Percentiles rank a stretch among this genome's conserved stretches.
Evolutionary conservation across 352 stramenopile species (phyloP).

Genomic region (Pythium sp.): DNA sequence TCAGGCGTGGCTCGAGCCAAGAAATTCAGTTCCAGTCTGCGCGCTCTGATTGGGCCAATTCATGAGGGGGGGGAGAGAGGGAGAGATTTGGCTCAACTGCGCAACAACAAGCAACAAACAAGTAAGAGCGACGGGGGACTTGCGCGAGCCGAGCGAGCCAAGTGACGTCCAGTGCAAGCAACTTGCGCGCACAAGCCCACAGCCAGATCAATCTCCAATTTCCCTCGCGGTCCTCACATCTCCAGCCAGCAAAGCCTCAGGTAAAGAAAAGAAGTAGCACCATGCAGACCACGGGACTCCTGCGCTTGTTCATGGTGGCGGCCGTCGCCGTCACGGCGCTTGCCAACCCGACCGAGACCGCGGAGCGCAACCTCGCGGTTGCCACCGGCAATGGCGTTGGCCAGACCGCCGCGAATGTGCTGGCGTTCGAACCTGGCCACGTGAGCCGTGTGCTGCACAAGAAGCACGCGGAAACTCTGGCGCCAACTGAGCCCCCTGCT

Average conservation of each 20-base stretch:
- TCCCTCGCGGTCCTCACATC: constrained; percentile 16
- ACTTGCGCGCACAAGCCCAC: neutral
- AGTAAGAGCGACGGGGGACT: constrained; percentile 9
- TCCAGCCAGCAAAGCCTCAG: constrained; percentile 17
- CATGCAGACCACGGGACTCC: constrained; percentile 61
- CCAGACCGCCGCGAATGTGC: constrained; percentile 11
- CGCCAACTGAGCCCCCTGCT: neutral
- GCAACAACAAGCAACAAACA: neutral
- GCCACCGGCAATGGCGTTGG: constrained; percentile 17
- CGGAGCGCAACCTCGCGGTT: constrained; percentile 19
- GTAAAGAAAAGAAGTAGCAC: constrained; percentile 8
- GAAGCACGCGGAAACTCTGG: constrained; percentile 13
- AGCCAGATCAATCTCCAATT: constrained; percentile 54
- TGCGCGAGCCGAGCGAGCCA: neutral
- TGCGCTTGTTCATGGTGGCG: constrained; percentile 52
- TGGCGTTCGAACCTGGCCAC: constrained; percentile 22
- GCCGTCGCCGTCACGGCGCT: constrained; percentile 42
- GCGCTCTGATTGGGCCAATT: constrained; percentile 13
- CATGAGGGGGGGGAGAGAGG: constrained; percentile 1
- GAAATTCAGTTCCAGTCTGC: constrained; percentile 18
- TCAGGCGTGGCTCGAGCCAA: constrained; percentile 5
- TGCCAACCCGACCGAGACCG: constrained; percentile 20
- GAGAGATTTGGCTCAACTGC: constrained; percentile 13
- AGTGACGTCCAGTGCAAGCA: constrained; percentile 20
- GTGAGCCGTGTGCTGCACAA: constrained; percentile 35